Percentiles rank a stretch among this genome's conserved stretches.
Evolutionary conservation across 1,139 yeast species (phyloP).

Genomic region (Kurtzmaniella natalensis): DNA sequence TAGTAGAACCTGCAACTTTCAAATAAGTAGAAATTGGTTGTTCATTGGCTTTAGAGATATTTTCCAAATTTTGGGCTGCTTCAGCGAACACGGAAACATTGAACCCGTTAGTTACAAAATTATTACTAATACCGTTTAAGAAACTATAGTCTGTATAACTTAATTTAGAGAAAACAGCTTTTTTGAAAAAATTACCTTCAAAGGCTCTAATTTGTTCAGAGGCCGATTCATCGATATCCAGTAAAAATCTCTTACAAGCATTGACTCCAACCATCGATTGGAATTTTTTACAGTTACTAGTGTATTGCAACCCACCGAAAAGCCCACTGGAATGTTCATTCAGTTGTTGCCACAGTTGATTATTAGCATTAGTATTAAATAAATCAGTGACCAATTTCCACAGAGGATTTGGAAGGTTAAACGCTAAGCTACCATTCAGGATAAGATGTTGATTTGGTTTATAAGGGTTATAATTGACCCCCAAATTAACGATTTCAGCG

Average conservation of each 20-base stretch:
- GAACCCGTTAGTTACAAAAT: conserved; percentile 31
- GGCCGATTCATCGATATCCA: conserved; percentile 41
- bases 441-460: conserved; percentile 41
- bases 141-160: conserved; percentile 19
- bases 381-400: conserved; percentile 36
- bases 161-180: conserved; percentile 28
- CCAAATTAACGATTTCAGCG: conserved; percentile 38
- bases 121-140: conserved; percentile 23
- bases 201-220: conserved; percentile 26
- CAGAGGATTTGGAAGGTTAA: conserved; percentile 38
- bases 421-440: conserved; percentile 29
- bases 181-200: conserved; percentile 33
- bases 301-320: conserved; percentile 39
- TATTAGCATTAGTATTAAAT: conserved; percentile 34
- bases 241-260: conserved; percentile 37
- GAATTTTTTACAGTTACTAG: conserved; percentile 14
- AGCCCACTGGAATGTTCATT: conserved; percentile 36
- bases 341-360: conserved; percentile 37
- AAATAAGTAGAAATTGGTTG: conserved; percentile 15
- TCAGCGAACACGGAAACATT: conserved; percentile 21
- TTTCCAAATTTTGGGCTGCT: conserved; percentile 26
- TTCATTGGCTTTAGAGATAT: conserved; percentile 11
- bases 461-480: conserved; percentile 44
- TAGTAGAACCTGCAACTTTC: conserved; percentile 24
- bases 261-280: conserved; percentile 35